These are phyloP conservation scores for Sphenostylis stenocarpa DNA, from an alignment of 306 rosid species.

Conservation along the genomic window DNA sequence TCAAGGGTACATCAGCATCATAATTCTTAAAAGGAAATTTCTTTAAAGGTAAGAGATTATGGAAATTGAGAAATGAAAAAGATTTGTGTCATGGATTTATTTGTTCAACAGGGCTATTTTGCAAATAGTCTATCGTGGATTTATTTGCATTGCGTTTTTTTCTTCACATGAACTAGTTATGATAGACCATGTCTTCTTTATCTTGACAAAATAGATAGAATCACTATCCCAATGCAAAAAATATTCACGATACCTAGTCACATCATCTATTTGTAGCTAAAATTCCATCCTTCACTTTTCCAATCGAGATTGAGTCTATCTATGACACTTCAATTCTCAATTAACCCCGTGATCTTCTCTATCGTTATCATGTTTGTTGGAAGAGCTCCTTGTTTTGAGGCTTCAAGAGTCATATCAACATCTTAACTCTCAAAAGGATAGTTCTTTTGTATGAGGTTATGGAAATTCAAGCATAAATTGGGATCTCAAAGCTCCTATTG, in stretches of 20 bases:
- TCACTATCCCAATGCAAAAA: background rate
- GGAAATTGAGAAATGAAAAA: background rate
- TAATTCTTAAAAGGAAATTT: slow-evolving; percentile 4
- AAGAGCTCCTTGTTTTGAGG: no score
- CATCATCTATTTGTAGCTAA: background rate
- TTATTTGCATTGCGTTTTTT: background rate
- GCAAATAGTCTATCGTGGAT: background rate
- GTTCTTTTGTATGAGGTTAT: background rate
- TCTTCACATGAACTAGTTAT: background rate
- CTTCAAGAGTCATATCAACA: background rate
- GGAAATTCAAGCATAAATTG: background rate
- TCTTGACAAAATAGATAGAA: background rate
- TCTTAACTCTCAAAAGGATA: slow-evolving; percentile 1
- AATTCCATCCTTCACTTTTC: background rate
- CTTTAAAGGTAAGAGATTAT: background rate
- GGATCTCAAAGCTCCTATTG: background rate
- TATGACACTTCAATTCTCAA: background rate
- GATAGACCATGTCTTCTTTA: background rate
- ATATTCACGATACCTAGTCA: background rate
- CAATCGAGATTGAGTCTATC: background rate
- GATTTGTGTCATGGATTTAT: background rate
- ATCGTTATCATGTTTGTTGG: background rate
- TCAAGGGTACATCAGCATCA: background rate
- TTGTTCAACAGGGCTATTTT: background rate
- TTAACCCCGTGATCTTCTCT: background rate